phyloP scores from a whole-genome alignment of 495 filamentous ascomycete species.

The Aspergillus cavernicola region DNA sequence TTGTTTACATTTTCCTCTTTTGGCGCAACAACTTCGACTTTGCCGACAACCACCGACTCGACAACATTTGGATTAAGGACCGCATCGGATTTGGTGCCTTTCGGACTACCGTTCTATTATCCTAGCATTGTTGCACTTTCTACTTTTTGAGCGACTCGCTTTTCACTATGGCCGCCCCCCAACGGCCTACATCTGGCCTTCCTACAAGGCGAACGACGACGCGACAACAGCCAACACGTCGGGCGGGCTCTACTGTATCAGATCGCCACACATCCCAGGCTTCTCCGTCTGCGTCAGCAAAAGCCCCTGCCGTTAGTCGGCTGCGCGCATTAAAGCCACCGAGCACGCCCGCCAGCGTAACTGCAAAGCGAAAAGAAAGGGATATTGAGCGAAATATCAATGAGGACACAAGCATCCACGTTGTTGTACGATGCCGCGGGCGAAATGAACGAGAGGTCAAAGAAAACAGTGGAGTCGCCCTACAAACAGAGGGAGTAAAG shows the following conservation, averaged over 20 bases:
- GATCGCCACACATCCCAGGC: conserved; percentile 55
- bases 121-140: background rate
- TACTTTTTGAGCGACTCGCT: conserved; percentile 1
- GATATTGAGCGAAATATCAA: conserved; percentile 70
- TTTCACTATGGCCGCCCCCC: conserved; percentile 49
- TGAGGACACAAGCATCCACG: conserved; percentile 93
- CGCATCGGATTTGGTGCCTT: background rate
- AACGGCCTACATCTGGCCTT: conserved; percentile 49
- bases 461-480: conserved; percentile 89
- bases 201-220: conserved; percentile 52
- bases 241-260: conserved; percentile 29
- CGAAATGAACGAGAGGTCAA: conserved; percentile 86
- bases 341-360: conserved; percentile 36
- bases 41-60: conserved; percentile 11
- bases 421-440: conserved; percentile 90
- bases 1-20: conserved; percentile 47
- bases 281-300: conserved; percentile 63
- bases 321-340: conserved; percentile 38
- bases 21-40: conserved; percentile 22
- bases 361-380: conserved; percentile 74
- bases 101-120: background rate
- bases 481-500: conserved; percentile 80
- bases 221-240: conserved; percentile 51
- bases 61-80: conserved; percentile 1
- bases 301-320: conserved; percentile 44